Percentiles rank a stretch among this genome's conserved stretches.
Conservation (phyloP, 768 basidiomycete species). For the Leccinum barrowsii region DNA sequence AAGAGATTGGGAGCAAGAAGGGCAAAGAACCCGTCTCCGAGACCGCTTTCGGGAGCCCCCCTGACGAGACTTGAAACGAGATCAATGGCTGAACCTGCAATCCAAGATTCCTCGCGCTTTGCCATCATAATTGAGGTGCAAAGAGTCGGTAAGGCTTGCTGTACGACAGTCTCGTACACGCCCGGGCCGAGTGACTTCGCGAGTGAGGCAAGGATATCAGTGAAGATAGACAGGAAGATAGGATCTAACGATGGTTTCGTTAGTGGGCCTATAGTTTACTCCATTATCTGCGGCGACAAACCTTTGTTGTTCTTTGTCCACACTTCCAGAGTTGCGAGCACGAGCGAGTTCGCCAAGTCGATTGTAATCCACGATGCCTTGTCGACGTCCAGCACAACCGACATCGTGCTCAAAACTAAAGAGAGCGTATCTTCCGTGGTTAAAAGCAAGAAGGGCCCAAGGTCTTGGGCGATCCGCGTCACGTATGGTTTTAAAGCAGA, state of each 20-base stretch:
- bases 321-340: slow-evolving; percentile 66
- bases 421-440: slow-evolving; percentile 88
- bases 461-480: slow-evolving; percentile 69
- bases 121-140: slow-evolving; percentile 59
- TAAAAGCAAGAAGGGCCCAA: slow-evolving; percentile 77
- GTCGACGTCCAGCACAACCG: slow-evolving; percentile 73
- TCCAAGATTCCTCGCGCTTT: slow-evolving; percentile 63
- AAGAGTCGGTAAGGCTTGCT: slow-evolving; percentile 69
- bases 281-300: slow-evolving; percentile 22
- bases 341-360: slow-evolving; percentile 64
- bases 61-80: slow-evolving; percentile 68
- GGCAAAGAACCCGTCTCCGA: slow-evolving; percentile 81
- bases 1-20: slow-evolving; percentile 75
- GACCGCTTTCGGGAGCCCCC: slow-evolving; percentile 57
- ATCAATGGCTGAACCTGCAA: slow-evolving; percentile 79
- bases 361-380: slow-evolving; percentile 68
- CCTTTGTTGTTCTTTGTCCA: slow-evolving; percentile 90
- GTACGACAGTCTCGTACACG: slow-evolving; percentile 71
- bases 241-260: slow-evolving; percentile 57
- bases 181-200: slow-evolving; percentile 55
- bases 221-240: slow-evolving; percentile 79
- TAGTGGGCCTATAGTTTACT: not conserved
- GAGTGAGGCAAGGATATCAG: slow-evolving; percentile 73
- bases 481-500: slow-evolving; percentile 61
- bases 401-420: slow-evolving; percentile 81